Percentiles rank a stretch among this genome's conserved stretches.
Conservation (phyloP, 306 rosid genomes). For the Vachellia collinsii region DNA sequence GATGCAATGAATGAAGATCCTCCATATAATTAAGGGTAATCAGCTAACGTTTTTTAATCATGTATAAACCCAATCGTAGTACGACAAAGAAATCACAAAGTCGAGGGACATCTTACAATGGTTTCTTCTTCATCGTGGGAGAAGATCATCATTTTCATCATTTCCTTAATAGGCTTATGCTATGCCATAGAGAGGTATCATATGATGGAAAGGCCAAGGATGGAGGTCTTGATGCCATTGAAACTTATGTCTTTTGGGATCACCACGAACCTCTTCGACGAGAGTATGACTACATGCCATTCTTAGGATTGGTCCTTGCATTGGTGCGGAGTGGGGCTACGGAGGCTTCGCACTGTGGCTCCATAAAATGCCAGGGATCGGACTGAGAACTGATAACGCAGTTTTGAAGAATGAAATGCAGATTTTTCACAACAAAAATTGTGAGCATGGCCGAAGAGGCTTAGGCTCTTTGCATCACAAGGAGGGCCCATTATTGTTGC, state of each 20-base stretch:
- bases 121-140: background rate
- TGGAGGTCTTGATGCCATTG: no score
- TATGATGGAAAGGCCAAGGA: conserved; percentile 17
- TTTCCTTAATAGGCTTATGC: background rate
- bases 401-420: background rate
- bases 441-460: background rate
- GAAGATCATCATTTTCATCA: background rate
- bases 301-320: no score
- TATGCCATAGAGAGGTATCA: background rate
- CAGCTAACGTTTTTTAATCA: background rate
- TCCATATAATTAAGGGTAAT: no score
- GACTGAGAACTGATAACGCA: background rate
- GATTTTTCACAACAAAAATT: background rate
- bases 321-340: no score
- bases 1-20: no score
- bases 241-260: no score
- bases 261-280: no score
- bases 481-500: background rate
- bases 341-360: background rate
- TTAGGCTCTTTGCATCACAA: background rate
- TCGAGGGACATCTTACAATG: background rate
- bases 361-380: background rate
- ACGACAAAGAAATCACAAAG: background rate
- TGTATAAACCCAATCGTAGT: background rate
- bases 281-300: background rate